Percentiles rank a stretch among this genome's conserved stretches.
These are phyloP conservation scores for Rutstroemia sp. DNA, from an alignment of 2,329 filamentous ascomycete species.

Conservation along the genomic window DNA sequence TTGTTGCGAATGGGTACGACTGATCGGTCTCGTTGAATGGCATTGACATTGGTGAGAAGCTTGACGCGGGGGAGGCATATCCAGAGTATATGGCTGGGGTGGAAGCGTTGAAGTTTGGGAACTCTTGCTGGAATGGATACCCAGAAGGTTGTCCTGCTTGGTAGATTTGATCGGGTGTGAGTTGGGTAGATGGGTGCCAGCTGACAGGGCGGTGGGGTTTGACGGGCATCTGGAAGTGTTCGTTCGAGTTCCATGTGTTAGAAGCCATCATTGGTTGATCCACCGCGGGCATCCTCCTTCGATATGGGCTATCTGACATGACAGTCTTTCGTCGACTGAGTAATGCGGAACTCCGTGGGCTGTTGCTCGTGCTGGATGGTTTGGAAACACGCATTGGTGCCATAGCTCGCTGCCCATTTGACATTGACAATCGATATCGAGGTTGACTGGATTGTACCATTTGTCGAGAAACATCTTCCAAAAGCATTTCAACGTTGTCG, in stretches of 20 bases:
- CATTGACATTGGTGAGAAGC: conserved; percentile 46
- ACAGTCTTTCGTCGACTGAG: conserved; percentile 48
- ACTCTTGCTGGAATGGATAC: conserved; percentile 29
- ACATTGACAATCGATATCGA: conserved; percentile 39
- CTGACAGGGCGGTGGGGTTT: conserved; percentile 55
- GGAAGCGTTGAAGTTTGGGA: conserved; percentile 18
- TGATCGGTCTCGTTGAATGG: conserved; percentile 32
- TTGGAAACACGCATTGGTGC: conserved; percentile 54
- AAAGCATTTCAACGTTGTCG: conserved; percentile 35
- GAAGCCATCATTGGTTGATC: conserved; percentile 40
- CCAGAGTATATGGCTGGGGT: conserved; percentile 49
- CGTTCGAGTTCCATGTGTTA: conserved; percentile 33
- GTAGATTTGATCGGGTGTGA: conserved; percentile 24
- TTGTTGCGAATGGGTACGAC: conserved; percentile 8
- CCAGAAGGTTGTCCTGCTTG: conserved; percentile 31
- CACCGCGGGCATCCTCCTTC: conserved; percentile 20
- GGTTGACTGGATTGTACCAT: conserved; percentile 40
- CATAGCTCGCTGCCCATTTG: conserved; percentile 42
- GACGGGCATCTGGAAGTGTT: conserved; percentile 25
- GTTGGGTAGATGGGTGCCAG: conserved; percentile 64
- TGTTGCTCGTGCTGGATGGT: conserved; percentile 61
- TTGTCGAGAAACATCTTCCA: conserved; percentile 47
- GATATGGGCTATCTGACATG: conserved; percentile 38
- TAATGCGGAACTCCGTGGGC: conserved; percentile 48
- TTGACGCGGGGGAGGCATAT: conserved; percentile 48